These are phyloP conservation scores for Syncephalastrum sp. DNA, from an alignment of 371 early-diverging fungal species.

Conservation along the genomic window DNA sequence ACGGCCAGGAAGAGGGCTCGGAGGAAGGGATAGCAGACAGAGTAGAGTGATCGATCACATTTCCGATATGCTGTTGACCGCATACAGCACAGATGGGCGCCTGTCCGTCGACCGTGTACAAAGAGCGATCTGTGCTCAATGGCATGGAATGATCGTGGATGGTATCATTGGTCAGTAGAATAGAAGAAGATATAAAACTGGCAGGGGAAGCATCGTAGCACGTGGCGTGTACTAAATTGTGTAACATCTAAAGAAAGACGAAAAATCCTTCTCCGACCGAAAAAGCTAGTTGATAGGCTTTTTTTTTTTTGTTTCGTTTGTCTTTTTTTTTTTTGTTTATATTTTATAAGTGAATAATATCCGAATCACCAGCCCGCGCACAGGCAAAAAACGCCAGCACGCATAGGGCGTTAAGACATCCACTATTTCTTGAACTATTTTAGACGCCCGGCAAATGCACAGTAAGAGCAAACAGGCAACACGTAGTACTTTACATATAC, in stretches of 20 bases:
- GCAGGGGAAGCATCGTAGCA: conserved; percentile 8
- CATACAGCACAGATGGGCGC: conserved; percentile 9
- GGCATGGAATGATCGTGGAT: conserved; percentile 2
- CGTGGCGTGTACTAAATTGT: conserved; percentile 8
- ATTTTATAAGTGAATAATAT: conserved; percentile 6
- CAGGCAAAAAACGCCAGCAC: conserved; percentile 8
- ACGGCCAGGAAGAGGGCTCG: too few species aligned
- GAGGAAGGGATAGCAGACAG: too few species aligned
- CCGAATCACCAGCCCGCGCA: conserved; percentile 20
- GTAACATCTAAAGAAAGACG: background rate
- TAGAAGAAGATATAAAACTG: background rate
- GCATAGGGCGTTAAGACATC: conserved; percentile 21
- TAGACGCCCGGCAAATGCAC: conserved; percentile 26
- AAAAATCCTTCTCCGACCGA: background rate
- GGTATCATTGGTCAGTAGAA: background rate
- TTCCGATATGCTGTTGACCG: conserved; percentile 4
- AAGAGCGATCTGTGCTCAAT: conserved; percentile 7
- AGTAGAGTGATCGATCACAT: too few species aligned
- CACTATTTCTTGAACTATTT: conserved; percentile 9
- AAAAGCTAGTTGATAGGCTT: background rate
- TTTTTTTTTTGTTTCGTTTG: conserved; percentile 5
- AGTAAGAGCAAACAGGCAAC: conserved; percentile 18
- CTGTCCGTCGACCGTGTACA: background rate
- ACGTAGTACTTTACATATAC: conserved; percentile 13
- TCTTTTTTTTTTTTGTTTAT: conserved; percentile 5